phyloP scores from a whole-genome alignment of 2,329 filamentous ascomycete genomes.

The Colletotrichum kahawae region DNA sequence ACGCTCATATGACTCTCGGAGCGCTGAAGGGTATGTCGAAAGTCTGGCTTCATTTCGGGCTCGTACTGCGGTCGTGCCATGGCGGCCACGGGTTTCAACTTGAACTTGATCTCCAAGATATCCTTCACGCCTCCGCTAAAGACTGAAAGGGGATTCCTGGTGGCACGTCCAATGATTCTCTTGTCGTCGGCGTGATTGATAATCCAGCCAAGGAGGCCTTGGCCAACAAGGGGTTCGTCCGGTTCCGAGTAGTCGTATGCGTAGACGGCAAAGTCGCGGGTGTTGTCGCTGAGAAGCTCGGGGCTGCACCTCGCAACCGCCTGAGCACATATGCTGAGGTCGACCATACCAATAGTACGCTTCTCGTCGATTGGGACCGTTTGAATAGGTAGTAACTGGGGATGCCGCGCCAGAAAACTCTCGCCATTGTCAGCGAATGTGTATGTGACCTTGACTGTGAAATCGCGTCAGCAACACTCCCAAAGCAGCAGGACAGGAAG shows the following conservation, averaged over 20 bases:
- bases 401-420: slow-evolving; percentile 87
- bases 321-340: slow-evolving; percentile 85
- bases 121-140: slow-evolving; percentile 85
- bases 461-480: slow-evolving; percentile 2
- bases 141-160: slow-evolving; percentile 82
- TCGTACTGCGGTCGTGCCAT: slow-evolving; percentile 46
- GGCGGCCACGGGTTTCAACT: slow-evolving; percentile 74
- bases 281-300: slow-evolving; percentile 77
- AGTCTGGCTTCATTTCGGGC: not conserved
- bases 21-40: slow-evolving; percentile 13
- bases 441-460: slow-evolving; percentile 90
- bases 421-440: slow-evolving; percentile 90
- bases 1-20: slow-evolving; percentile 18
- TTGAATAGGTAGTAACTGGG: slow-evolving; percentile 79
- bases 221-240: slow-evolving; percentile 89
- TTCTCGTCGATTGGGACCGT: slow-evolving; percentile 81
- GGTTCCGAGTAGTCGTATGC: slow-evolving; percentile 96
- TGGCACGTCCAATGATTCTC: slow-evolving; percentile 88
- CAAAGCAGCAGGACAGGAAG: not conserved
- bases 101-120: slow-evolving; percentile 91
- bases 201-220: slow-evolving; percentile 91
- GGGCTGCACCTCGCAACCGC: slow-evolving; percentile 82
- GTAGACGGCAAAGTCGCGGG: slow-evolving; percentile 92
- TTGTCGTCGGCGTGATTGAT: slow-evolving; percentile 51
- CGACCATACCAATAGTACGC: slow-evolving; percentile 83